Base-by-base conservation (phyloP, 1,284 basidiomycete genomes). In the Trichosporon coremiiforme region DNA sequence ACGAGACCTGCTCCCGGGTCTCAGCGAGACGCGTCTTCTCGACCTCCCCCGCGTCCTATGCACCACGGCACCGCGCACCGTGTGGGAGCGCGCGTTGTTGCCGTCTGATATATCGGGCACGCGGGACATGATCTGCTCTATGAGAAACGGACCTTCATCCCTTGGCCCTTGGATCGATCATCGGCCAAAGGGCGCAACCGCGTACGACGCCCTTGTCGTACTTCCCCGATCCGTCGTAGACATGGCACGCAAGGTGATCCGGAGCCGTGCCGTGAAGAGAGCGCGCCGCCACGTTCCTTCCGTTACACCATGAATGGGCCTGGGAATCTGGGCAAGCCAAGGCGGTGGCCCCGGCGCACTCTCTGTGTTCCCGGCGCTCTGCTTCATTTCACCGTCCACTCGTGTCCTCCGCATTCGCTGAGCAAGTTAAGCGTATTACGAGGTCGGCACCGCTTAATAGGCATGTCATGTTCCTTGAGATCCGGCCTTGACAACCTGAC, bases 121-220 rank as follows among this genome's bases (percentile, higher is more conserved):
- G 38, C 17, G 17, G 41, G 41, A 45, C 41, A 45, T 45, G 41
- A 45, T 45, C 41, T 45, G 41, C 41, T 45, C n/a, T 15, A 45
- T 45, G 17, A 45, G 17, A 15, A 7, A n/a, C 17, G 41, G 15
- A 45, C 17, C 41, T 6, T 3, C 25, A 25, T 25, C 25, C 25
- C 17, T 17, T 17, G 4, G 13, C 41, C 41, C 41, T 45, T 15
- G 41, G 41, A 45, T 45, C 41, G 41, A n/a, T 45, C 41, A 17
- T 4, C 41, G 17, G 17, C 41, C 17, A 45, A n/a, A 8, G 41
- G 41, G 3, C 10, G 3, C 10, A 4, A 45, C 41, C 17, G 41
- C 41, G n/a, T 53, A 53, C 50, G 50, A 53, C 50, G 50, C 50
- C 50, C 22, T 8, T 10, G 50, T 53, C 22, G 41, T 45, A 45